Evolutionary conservation across 306 rosid genomes (phyloP), one percentile per base, ranked within the genome.

Genomic region (Oxytropis ochrocephala): DNA sequence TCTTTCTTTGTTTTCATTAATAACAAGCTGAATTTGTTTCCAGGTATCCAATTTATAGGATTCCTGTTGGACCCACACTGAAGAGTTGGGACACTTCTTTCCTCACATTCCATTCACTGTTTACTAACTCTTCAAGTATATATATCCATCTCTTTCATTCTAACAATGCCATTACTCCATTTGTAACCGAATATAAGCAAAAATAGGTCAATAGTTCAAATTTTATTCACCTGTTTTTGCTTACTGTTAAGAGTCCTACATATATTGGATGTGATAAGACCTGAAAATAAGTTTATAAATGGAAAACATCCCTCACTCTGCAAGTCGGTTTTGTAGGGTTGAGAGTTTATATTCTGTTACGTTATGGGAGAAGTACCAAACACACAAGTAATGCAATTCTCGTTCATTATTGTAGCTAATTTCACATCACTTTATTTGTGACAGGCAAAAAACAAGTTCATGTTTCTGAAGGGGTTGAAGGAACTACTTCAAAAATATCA

Each of bases 41-140:
- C 66, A 88, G 95, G 91, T 88, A 88, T 80, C 91, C 95, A 27
- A 79, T 85, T 44, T 88, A 85, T 63, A 78, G 87, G 66, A 85
- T 85, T 67, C 89, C 87, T 5, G 68, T 61, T 7, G 89, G 86
- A 8, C 80, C 88, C 59, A 77, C 88, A 4, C 62, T 88, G 0
- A 70, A 59, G 48, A 77, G 61, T 73, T 70, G 82, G 66, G 89
- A 85, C 24, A 79, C 91, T 57, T 73, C 87, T 41, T 88, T 88
- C 75, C 70, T 85, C 4, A 88, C 95, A 18, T 88, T 78, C 78
- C 85, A 88, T 85, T 67, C 14, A 12, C 29, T 88, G 35, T 75
- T 84, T 7, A 71, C 87, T 16, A 51, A 75, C 46, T 42, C 64
- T 44, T 64, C 38, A 72, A 69, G 91, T 88, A 79, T 50, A 38